Evolutionary conservation across 164 flowering plant species (phyloP).

Genomic region (Brasenia schreberi): DNA sequence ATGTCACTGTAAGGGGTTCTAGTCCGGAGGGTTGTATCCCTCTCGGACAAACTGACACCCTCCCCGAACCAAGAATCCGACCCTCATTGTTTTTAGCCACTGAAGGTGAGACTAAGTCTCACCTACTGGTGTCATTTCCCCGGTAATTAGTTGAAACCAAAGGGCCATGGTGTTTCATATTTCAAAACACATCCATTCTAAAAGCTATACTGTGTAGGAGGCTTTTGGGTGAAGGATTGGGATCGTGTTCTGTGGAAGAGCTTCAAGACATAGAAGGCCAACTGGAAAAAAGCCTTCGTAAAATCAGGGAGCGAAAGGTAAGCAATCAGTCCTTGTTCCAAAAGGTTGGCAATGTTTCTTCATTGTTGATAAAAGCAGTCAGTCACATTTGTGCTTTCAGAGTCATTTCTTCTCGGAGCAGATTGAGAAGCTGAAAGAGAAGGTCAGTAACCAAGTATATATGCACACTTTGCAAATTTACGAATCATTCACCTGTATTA

Average conservation of each 20-base stretch:
- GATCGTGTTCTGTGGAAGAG: conserved; percentile 48
- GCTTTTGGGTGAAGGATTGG: conserved; percentile 66
- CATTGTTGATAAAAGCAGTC: not conserved
- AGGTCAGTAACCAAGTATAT: conserved; percentile 26
- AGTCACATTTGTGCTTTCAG: conserved; percentile 21
- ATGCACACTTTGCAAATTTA: no score
- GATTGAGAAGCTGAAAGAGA: conserved; percentile 43
- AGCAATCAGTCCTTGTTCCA: not conserved
- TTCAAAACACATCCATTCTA: not conserved
- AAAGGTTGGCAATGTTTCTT: no score
- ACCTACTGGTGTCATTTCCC: not conserved
- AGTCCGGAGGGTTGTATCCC: not conserved
- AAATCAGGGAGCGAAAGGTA: conserved; percentile 57
- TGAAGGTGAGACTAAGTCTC: not conserved
- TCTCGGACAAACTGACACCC: not conserved
- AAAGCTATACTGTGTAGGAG: conserved; percentile 26
- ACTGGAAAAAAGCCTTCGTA: conserved; percentile 49
- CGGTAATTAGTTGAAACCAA: no score
- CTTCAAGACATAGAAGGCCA: conserved; percentile 56
- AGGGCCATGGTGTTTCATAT: not conserved
- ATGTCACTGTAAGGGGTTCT: not conserved
- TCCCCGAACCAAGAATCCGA: not conserved
- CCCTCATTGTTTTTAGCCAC: not conserved
- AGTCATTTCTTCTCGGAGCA: conserved; percentile 49
- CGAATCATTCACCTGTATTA: not conserved